Evolutionary conservation across 495 filamentous ascomycete genomes (phyloP).

Genomic region (Penicillium pulvis): DNA sequence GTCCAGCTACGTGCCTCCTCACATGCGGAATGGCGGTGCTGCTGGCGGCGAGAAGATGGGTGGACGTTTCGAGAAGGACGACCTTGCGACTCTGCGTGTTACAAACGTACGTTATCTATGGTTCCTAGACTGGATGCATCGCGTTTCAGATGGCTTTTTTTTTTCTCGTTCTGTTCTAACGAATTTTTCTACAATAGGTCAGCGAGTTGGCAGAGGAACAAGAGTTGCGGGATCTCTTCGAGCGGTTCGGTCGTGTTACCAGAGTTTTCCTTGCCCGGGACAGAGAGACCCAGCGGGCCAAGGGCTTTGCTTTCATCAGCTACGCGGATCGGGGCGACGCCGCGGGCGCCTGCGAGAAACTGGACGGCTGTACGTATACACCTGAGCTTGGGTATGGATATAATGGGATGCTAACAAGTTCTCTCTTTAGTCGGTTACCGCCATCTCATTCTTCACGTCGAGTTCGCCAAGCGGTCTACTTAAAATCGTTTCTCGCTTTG

Average conservation of each 20-base stretch:
- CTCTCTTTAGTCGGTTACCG: constrained; percentile 69
- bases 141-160: constrained; percentile 1
- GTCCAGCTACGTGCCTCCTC: constrained; percentile 88
- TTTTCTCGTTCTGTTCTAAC: background rate
- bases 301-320: constrained; percentile 98
- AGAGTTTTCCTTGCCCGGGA: constrained; percentile 98
- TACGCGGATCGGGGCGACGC: constrained; percentile 89
- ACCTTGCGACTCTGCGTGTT: constrained; percentile 91
- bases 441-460: constrained; percentile 86
- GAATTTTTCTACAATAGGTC: constrained; percentile 56
- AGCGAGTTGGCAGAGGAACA: constrained; percentile 95
- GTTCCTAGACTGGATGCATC: background rate
- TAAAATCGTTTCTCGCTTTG: constrained; percentile 39
- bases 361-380: constrained; percentile 82
- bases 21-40: constrained; percentile 74
- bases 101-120: constrained; percentile 76
- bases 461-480: constrained; percentile 84
- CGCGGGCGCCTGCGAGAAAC: constrained; percentile 88
- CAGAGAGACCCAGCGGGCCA: constrained; percentile 88
- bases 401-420: constrained; percentile 24
- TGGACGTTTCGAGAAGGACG: constrained; percentile 93
- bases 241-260: constrained; percentile 93
- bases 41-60: constrained; percentile 83
- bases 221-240: constrained; percentile 96
- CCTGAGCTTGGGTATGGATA: background rate